Percentiles rank a stretch among this genome's conserved stretches.
Conservation (phyloP, 2,329 filamentous ascomycete species). For the Neofusicoccum sp. region DNA sequence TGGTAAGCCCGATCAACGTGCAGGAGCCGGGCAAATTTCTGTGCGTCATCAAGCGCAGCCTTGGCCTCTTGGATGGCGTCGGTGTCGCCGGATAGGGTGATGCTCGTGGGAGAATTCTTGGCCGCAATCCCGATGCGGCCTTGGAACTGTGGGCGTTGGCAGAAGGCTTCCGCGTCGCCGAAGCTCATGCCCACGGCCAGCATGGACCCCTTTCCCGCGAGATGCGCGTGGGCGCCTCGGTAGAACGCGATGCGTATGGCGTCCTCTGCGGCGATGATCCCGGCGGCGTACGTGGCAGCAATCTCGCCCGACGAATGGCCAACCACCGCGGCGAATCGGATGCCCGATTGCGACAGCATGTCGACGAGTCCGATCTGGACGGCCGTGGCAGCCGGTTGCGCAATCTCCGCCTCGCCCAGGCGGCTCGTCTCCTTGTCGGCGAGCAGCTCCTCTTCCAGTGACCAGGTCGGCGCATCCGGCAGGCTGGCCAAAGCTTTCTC, state of each 20-base stretch:
- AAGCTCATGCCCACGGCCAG: conserved; percentile 28
- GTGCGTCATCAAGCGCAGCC: conserved; percentile 13
- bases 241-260: conserved; percentile 32
- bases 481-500: conserved; percentile 20
- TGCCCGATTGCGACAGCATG: conserved; percentile 30
- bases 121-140: conserved; percentile 30
- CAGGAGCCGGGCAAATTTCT: conserved; percentile 23
- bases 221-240: conserved; percentile 21
- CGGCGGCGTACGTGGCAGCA: conserved; percentile 31
- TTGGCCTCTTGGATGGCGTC: conserved; percentile 22
- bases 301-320: conserved; percentile 37
- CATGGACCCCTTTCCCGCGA: conserved; percentile 36
- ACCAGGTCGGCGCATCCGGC: conserved; percentile 21
- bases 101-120: conserved; percentile 27
- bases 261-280: conserved; percentile 24
- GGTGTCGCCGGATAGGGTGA: conserved; percentile 27
- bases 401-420: conserved; percentile 27
- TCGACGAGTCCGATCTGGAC: conserved; percentile 33
- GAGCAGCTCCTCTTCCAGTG: conserved; percentile 28
- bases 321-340: conserved; percentile 29
- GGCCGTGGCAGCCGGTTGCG: conserved; percentile 30
- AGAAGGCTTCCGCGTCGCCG: conserved; percentile 2
- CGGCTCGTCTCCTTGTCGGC: conserved; percentile 25
- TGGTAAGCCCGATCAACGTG: conserved; percentile 26
- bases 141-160: conserved; percentile 21